Evolutionary conservation across 352 stramenopile genomes (phyloP).

Genomic region (Phytophthora ramorum): DNA sequence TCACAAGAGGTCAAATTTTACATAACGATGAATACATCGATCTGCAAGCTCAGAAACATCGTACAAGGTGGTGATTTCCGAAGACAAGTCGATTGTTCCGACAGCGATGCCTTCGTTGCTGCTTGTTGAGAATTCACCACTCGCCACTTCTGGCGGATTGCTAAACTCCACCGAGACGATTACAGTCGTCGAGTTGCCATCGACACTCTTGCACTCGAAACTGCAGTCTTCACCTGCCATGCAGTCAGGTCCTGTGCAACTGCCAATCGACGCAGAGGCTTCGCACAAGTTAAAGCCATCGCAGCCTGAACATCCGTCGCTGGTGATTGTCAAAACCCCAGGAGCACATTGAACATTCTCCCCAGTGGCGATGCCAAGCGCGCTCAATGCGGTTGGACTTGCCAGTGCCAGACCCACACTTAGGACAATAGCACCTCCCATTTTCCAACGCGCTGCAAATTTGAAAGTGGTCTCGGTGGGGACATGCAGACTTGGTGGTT

Average conservation of each 20-base stretch:
- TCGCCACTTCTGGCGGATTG: not conserved
- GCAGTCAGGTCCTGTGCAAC: conserved; percentile 23
- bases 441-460: not conserved
- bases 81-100: conserved; percentile 30
- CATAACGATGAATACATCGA: not conserved
- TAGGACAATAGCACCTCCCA: not conserved
- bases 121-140: conserved; percentile 1
- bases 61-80: conserved; percentile 33
- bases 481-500: not conserved
- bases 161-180: conserved; percentile 31
- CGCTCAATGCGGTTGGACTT: not conserved
- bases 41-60: not conserved
- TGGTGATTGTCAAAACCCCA: conserved; percentile 25
- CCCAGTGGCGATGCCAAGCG: not conserved
- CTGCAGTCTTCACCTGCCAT: conserved; percentile 24
- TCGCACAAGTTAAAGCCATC: conserved; percentile 14
- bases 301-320: conserved; percentile 23
- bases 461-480: not conserved
- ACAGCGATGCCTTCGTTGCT: conserved; percentile 35
- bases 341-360: conserved; percentile 11
- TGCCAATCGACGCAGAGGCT: conserved; percentile 10
- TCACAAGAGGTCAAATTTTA: not conserved
- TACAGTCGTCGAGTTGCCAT: conserved; percentile 13
- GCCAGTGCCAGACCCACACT: not conserved
- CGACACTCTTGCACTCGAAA: conserved; percentile 22